Percentiles rank a stretch among this genome's conserved stretches.
phyloP scores from a whole-genome alignment of 495 filamentous ascomycete genomes.

The Aspergillus coremiiformis region DNA sequence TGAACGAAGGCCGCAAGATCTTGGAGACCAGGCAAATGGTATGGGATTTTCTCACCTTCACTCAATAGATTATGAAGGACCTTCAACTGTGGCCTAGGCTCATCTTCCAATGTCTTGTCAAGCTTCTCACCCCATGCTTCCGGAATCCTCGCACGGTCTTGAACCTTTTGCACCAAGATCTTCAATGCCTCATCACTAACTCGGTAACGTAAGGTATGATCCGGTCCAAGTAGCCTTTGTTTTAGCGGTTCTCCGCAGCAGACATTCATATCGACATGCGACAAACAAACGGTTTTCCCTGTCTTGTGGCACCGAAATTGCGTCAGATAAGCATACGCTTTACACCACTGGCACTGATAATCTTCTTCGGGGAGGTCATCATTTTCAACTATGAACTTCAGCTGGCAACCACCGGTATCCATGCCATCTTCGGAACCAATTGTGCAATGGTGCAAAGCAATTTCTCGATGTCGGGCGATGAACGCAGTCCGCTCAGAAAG shows the following conservation, averaged over 20 bases:
- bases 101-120: conserved; percentile 72
- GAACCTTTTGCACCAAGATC: conserved; percentile 61
- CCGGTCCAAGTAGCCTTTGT: conserved; percentile 51
- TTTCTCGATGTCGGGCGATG: conserved; percentile 53
- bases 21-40: conserved; percentile 76
- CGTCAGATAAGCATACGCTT: conserved; percentile 85
- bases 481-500: conserved; percentile 59
- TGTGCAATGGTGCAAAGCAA: conserved; percentile 41
- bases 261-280: conserved; percentile 67
- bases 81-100: conserved; percentile 78
- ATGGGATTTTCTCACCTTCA: conserved; percentile 97
- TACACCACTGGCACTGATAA: conserved; percentile 86
- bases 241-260: conserved; percentile 65
- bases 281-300: conserved; percentile 68
- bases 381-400: conserved; percentile 50
- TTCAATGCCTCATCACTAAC: conserved; percentile 64
- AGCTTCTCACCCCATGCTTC: conserved; percentile 90
- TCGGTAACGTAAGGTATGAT: conserved; percentile 66
- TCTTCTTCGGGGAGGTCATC: conserved; percentile 80
- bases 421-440: conserved; percentile 27
- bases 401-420: conserved; percentile 28
- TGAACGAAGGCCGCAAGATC: conserved; percentile 84
- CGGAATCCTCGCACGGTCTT: conserved; percentile 78
- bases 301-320: conserved; percentile 76
- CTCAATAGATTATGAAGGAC: conserved; percentile 72